These are phyloP conservation scores for Lophium mytilinum DNA, from an alignment of 495 filamentous ascomycete species.

Conservation along the genomic window DNA sequence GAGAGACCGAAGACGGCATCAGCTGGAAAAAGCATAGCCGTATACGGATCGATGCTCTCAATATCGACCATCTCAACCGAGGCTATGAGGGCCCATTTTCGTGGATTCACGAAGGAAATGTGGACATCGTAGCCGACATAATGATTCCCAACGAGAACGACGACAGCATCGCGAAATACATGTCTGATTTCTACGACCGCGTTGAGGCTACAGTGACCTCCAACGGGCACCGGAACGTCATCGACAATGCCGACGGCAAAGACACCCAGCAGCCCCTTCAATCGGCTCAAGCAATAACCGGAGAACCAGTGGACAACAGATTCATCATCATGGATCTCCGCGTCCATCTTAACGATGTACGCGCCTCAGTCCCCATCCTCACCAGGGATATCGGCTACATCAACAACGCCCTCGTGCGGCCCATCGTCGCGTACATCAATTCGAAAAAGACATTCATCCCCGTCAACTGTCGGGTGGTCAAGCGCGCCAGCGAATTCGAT, in stretches of 20 bases:
- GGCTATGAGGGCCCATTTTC: conserved; percentile 91
- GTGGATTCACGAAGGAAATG: conserved; percentile 93
- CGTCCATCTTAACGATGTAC: conserved; percentile 84
- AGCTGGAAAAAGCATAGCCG: conserved; percentile 91
- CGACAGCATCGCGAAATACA: conserved; percentile 80
- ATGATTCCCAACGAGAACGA: conserved; percentile 83
- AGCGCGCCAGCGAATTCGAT: conserved; percentile 79
- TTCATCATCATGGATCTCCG: conserved; percentile 85
- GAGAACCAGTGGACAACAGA: conserved; percentile 46
- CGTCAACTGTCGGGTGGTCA: conserved; percentile 87
- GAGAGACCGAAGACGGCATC: conserved; percentile 42
- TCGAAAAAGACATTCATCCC: conserved; percentile 88
- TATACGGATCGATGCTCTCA: conserved; percentile 83
- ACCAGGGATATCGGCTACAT: conserved; percentile 85
- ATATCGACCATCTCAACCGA: conserved; percentile 91
- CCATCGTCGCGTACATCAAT: conserved; percentile 99
- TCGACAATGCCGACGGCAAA: conserved; percentile 7
- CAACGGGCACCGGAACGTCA: conserved; percentile 9
- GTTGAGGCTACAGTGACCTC: conserved; percentile 85
- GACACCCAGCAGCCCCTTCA: conserved; percentile 11
- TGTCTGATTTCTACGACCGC: conserved; percentile 89
- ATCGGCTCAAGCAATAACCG: not conserved
- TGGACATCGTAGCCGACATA: conserved; percentile 93
- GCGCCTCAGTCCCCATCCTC: conserved; percentile 85
- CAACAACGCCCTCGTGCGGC: conserved; percentile 87